phyloP scores from a whole-genome alignment of 768 basidiomycete genomes.

The Scleroderma bovista region DNA sequence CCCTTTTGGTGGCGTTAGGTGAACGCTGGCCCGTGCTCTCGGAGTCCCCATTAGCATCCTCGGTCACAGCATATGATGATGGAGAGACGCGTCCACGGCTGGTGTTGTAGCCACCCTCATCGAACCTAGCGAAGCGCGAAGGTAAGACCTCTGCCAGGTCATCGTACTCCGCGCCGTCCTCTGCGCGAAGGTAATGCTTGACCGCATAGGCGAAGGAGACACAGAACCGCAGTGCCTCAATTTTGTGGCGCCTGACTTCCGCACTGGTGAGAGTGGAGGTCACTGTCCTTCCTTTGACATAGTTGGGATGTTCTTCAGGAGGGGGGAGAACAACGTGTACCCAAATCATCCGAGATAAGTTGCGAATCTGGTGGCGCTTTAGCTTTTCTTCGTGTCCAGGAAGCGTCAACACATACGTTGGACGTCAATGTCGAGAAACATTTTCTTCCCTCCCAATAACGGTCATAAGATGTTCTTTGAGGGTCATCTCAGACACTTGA shows the following conservation, averaged over 20 bases:
- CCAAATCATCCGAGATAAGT: slow-evolving; percentile 76
- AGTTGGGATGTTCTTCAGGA: slow-evolving; percentile 36
- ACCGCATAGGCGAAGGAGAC: slow-evolving; percentile 67
- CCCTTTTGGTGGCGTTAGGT: slow-evolving; percentile 58
- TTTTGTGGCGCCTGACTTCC: slow-evolving; percentile 62
- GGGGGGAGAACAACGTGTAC: slow-evolving; percentile 67
- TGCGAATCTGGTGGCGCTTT: slow-evolving; percentile 45
- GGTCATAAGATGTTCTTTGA: slow-evolving; percentile 75
- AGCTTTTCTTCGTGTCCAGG: neutral
- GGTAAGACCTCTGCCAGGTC: slow-evolving; percentile 71
- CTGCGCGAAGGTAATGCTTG: slow-evolving; percentile 79
- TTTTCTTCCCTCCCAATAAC: slow-evolving; percentile 87
- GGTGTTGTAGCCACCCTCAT: slow-evolving; percentile 38
- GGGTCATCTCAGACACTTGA: slow-evolving; percentile 4
- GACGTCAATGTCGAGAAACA: slow-evolving; percentile 69
- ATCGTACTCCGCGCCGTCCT: slow-evolving; percentile 65
- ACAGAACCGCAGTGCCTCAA: slow-evolving; percentile 61
- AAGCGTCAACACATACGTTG: slow-evolving; percentile 34
- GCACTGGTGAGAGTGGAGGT: slow-evolving; percentile 38
- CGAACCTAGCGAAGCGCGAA: slow-evolving; percentile 45
- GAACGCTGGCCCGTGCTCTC: slow-evolving; percentile 14
- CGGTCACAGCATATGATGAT: slow-evolving; percentile 40
- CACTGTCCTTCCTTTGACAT: slow-evolving; percentile 49
- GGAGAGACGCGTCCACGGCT: slow-evolving; percentile 24
- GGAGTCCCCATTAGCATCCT: slow-evolving; percentile 26